Conservation (phyloP, 371 early-diverging fungal species). For the Mortierella sp. region DNA sequence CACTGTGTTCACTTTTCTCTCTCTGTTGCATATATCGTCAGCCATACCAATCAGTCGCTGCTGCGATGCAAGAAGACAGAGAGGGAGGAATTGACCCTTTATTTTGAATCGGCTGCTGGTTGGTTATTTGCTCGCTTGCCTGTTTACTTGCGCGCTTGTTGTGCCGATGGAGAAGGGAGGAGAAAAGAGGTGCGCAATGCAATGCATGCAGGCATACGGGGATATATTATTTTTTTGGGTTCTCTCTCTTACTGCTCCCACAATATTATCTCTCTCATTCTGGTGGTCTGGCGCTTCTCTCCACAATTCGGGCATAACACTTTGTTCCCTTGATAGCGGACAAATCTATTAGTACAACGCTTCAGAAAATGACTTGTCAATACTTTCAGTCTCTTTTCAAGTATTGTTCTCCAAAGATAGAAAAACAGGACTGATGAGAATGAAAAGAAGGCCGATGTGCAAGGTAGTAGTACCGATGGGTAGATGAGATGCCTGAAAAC, state of each 20-base stretch:
- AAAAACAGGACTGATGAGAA: too few species aligned
- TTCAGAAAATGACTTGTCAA: not conserved
- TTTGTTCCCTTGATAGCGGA: not conserved
- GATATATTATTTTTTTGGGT: not conserved
- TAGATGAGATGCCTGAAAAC: too few species aligned
- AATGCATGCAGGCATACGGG: not conserved
- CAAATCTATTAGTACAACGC: not conserved
- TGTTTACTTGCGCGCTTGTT: not conserved
- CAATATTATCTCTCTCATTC: not conserved
- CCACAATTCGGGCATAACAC: not conserved
- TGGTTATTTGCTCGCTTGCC: not conserved
- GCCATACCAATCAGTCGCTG: not conserved
- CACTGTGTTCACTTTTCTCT: not conserved
- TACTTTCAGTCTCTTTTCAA: too few species aligned
- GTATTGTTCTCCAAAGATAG: not conserved
- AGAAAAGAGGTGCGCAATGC: not conserved
- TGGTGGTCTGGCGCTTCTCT: not conserved
- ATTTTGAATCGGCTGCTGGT: not conserved
- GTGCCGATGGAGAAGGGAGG: not conserved
- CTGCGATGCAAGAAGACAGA: not conserved
- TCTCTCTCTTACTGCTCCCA: not conserved
- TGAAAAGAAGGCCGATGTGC: too few species aligned
- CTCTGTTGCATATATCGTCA: not conserved
- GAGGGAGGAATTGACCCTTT: not conserved
- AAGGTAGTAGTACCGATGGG: too few species aligned